These are phyloP conservation scores for Posidonia oceanica DNA, from an alignment of 116 monocot species.

Conservation along the genomic window DNA sequence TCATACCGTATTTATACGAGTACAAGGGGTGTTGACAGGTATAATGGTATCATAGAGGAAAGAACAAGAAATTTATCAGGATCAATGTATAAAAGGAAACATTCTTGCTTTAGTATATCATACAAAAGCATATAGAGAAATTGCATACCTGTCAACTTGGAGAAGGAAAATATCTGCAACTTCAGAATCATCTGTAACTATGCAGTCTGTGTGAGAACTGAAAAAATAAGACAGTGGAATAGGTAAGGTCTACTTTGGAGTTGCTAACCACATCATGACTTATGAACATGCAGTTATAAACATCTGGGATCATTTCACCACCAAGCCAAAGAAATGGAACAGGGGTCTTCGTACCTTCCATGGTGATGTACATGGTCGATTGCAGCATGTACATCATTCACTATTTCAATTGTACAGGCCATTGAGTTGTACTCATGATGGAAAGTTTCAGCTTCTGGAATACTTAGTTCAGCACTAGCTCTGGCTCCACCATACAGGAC, in stretches of 20 bases:
- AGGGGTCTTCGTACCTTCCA: constrained; percentile 48
- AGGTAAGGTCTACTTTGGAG: background rate
- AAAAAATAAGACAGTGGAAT: constrained; percentile 5
- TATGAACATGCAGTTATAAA: background rate
- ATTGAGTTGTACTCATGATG: constrained; percentile 88
- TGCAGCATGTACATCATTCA: constrained; percentile 74
- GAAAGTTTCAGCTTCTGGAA: constrained; percentile 49
- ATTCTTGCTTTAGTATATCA: no score
- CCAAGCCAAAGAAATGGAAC: background rate
- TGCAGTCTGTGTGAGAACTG: constrained; percentile 95
- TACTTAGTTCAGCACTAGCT: constrained; percentile 54
- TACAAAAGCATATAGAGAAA: background rate
- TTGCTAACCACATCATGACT: background rate
- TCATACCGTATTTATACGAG: no score
- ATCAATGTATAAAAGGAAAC: no score
- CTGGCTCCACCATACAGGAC: constrained; percentile 63
- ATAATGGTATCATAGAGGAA: no score
- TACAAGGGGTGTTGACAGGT: no score
- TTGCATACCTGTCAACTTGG: constrained; percentile 72
- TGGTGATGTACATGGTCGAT: constrained; percentile 81
- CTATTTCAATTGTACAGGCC: constrained; percentile 85
- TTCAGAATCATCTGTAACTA: constrained; percentile 54
- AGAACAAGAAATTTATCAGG: no score
- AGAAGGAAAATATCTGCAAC: constrained; percentile 67
- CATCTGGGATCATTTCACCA: background rate